phyloP scores from a whole-genome alignment of 805 yeast genomes.

The Starmerella khaoyaiensis region DNA sequence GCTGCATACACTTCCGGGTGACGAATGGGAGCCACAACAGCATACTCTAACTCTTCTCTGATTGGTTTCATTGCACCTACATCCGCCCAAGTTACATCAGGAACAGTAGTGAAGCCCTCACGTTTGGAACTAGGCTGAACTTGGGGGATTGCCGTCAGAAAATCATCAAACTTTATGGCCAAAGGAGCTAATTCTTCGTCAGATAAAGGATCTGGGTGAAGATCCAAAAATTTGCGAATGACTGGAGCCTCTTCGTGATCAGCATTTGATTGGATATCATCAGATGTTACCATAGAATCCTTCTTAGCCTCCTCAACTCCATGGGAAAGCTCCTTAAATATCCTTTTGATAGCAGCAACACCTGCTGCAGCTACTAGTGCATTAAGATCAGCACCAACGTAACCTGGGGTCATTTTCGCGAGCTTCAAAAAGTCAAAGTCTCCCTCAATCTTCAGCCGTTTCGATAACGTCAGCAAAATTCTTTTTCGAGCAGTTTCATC shows the following conservation, averaged over 20 bases:
- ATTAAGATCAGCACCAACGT: constrained; percentile 92
- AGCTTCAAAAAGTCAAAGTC: constrained; percentile 53
- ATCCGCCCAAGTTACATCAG: constrained; percentile 90
- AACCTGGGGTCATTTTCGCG: constrained; percentile 93
- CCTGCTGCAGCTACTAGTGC: constrained; percentile 94
- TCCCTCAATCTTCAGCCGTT: constrained; percentile 51
- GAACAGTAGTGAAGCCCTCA: constrained; percentile 97
- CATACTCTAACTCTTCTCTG: constrained; percentile 87
- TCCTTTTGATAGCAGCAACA: constrained; percentile 81
- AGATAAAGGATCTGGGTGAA: constrained; percentile 70
- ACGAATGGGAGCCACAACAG: constrained; percentile 91
- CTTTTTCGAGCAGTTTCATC: constrained; percentile 67
- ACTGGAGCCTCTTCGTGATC: constrained; percentile 3
- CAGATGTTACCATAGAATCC: constrained; percentile 3
- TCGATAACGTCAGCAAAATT: constrained; percentile 64
- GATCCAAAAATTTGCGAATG: constrained; percentile 38
- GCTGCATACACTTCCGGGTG: constrained; percentile 78
- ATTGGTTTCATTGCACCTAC: constrained; percentile 79
- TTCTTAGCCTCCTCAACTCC: not conserved
- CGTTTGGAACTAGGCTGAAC: constrained; percentile 96
- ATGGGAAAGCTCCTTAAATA: constrained; percentile 41
- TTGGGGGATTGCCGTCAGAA: constrained; percentile 71
- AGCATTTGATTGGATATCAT: not conserved
- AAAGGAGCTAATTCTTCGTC: constrained; percentile 63
- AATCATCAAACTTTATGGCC: constrained; percentile 66